Base-by-base conservation (phyloP, 1,139 yeast species). In the Taphrina pruni region DNA sequence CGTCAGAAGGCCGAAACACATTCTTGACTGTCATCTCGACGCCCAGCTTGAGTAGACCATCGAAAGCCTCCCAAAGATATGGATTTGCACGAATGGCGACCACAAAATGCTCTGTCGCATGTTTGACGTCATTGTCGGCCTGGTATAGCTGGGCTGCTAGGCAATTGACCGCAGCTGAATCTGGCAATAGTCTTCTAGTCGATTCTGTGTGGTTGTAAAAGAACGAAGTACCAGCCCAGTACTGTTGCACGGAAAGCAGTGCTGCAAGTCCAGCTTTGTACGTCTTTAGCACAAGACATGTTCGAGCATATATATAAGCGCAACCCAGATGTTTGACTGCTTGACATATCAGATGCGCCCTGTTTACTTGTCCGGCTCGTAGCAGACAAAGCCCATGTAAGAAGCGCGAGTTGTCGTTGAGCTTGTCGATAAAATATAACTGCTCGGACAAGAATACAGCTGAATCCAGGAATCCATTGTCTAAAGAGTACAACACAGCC, bases 371-470 rank as follows among this genome's bases (percentile, higher is more conserved):
- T 12, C 82, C 81, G 72, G 82, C 84, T 61, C 85, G 85, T 74
- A 79, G 85, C 64, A 88, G 80, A 1, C 88, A 87, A 51, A 88
- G 79, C 41, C 89, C 89, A 76, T 87, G 86, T 56, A 91, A 79
- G 76, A 89, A 88, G 9, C 84, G 75, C 12, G 89, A 83, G 69
- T 87, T 89, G 3, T 82, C 76, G 74, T 86, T 81, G 36, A 76
- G 75, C 5, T 83, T 79, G 70, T 84, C 83, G 65, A 81, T 80
- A 1, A 94, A 91, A 38, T 88, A 76, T 43, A 90, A 80, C 72
- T 95, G 81, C 75, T 91, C 97, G 46, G 90, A 85, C 12, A 94
- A 89, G 79, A 91, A 89, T 76, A 87, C 91, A 2, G 97, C 96
- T 66, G 90, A 88, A 32, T 81, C 79, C 68, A 86, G 81, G 74